phyloP scores from a whole-genome alignment of 2,329 filamentous ascomycete genomes.

The Cladosporium sp. region DNA sequence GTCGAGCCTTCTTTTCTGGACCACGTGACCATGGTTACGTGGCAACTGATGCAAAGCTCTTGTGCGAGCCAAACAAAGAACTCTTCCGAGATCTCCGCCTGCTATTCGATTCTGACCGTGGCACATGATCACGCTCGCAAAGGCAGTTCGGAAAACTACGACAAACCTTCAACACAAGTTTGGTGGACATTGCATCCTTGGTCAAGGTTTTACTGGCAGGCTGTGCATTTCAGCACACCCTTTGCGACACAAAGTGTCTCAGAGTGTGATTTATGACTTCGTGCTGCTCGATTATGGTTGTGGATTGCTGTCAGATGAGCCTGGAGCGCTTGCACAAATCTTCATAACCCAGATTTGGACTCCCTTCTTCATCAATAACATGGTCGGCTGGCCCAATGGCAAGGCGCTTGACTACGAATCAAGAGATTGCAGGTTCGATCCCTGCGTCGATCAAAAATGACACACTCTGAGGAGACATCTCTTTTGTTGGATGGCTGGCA shows the following conservation, averaged over 20 bases:
- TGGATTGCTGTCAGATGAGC: not conserved
- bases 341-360: not conserved
- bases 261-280: not conserved
- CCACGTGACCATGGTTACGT: not conserved
- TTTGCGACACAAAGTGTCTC: not conserved
- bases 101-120: not conserved
- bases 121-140: not conserved
- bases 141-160: not conserved
- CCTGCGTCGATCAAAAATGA: conserved; percentile 16
- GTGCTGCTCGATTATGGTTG: not conserved
- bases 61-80: not conserved
- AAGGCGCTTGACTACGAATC: conserved; percentile 58
- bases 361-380: not conserved
- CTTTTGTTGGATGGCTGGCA: not conserved
- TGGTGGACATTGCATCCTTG: not conserved
- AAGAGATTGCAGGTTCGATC: conserved; percentile 23
- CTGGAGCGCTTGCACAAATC: not conserved
- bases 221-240: not conserved
- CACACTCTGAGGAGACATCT: not conserved
- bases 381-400: conserved; percentile 54
- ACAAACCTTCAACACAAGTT: not conserved
- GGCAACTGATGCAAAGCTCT: not conserved
- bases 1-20: not conserved
- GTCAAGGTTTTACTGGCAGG: not conserved
- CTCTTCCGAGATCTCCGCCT: not conserved